Evolutionary conservation across 768 basidiomycete species (phyloP), one percentile per base, ranked within the genome.

Genomic region (Hydnum rufescens): DNA sequence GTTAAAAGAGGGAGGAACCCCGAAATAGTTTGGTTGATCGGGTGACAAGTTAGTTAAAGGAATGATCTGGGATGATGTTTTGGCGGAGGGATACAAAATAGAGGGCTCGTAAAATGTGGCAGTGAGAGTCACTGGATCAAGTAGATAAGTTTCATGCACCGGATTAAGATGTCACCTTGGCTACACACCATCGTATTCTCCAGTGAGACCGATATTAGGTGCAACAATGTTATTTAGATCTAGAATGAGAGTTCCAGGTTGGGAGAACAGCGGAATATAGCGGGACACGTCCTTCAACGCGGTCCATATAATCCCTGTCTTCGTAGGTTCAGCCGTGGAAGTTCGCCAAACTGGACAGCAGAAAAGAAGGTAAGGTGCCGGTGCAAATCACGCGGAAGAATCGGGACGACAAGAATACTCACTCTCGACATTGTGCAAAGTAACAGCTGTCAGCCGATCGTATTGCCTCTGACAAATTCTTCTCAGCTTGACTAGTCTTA

Each of bases 371-470:
- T 6, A 8, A 47, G 16, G 8, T 13, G 44, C 6, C 28, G 44
- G 16, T 50, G 49, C 49, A 47, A 8, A 47, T 28, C 28, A 46
- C 42, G n/a, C n/a, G 8, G 29, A 18, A 51, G 29, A 18, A 8
- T 54, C 23, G 30, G 32, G 6, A 43, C 5, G 8, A 23, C 16
- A 42, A 16, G 22, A 23, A 2, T 30, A 60, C 75, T 55, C 58
- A 81, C 79, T 82, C 63, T 85, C 83, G 4, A 81, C 80, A 59
- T 82, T 77, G 30, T 82, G 76, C 60, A 84, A 78, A 3, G 79
- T 80, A 58, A 87, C 80, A 16, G 77, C 72, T 1, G 74, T 80
- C 4, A 83, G 68, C 13, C 82, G 73, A 60, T 82, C 81, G 54
- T 74, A 83, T 60, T 83, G 81, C 4, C 78, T 80, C 43, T 57